These are phyloP conservation scores for Hericium erinaceus DNA, from an alignment of 768 basidiomycete genomes.

Conservation along the genomic window DNA sequence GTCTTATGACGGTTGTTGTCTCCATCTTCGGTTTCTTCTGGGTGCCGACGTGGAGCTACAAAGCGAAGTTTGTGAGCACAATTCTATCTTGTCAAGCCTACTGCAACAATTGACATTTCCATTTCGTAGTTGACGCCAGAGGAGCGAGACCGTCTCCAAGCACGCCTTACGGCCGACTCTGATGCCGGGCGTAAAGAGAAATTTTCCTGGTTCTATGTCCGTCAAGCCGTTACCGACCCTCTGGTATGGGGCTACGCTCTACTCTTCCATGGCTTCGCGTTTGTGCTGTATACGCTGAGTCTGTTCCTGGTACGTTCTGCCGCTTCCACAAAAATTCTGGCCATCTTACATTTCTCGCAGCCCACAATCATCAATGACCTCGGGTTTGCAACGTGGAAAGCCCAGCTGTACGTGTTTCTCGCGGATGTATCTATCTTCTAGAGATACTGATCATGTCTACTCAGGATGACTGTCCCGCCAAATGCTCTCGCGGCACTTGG, in stretches of 20 bases:
- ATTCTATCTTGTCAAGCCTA: conserved; percentile 10
- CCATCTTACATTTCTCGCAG: conserved; percentile 17
- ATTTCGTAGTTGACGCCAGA: conserved; percentile 36
- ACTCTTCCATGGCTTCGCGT: conserved; percentile 54
- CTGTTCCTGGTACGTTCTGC: conserved; percentile 39
- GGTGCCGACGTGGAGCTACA: conserved; percentile 51
- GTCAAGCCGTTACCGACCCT: conserved; percentile 47
- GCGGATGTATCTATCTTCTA: not conserved
- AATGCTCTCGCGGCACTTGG: conserved; percentile 41
- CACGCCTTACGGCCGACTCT: conserved; percentile 41
- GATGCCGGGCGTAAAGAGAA: conserved; percentile 44
- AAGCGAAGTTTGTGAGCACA: conserved; percentile 40
- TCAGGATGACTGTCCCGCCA: conserved; percentile 52
- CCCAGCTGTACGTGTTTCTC: conserved; percentile 36
- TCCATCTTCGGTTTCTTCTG: conserved; percentile 42
- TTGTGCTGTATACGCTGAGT: conserved; percentile 48
- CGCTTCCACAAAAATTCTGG: not conserved
- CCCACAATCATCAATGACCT: conserved; percentile 52
- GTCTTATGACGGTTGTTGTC: conserved; percentile 38
- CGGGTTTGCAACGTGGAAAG: conserved; percentile 52
- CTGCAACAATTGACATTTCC: not conserved
- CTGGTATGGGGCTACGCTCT: conserved; percentile 52
- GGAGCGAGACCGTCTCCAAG: conserved; percentile 41
- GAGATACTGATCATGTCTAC: not conserved
- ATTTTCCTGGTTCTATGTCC: conserved; percentile 50